phyloP scores from a whole-genome alignment of 805 yeast species.

The Diddensiella caesifluorescens region DNA sequence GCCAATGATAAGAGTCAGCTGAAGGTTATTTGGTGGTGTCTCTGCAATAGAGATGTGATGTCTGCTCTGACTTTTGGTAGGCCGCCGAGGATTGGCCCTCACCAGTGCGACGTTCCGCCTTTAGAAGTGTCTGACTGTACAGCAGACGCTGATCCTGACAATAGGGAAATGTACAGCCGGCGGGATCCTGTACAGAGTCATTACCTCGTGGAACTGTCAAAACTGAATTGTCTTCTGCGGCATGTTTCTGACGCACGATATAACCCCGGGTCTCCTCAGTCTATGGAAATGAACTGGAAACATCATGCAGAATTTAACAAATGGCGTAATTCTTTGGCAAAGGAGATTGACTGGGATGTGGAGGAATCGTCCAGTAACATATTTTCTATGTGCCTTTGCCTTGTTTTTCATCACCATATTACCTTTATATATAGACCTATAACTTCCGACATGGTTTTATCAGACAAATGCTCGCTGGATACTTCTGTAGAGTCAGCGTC shows the following conservation, averaged over 20 bases:
- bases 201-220: conserved; percentile 11
- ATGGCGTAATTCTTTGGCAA: conserved; percentile 11
- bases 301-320: conserved; percentile 1
- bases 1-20: conserved; percentile 11
- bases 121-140: conserved; percentile 11
- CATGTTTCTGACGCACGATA: conserved; percentile 9
- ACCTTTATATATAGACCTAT: conserved; percentile 13
- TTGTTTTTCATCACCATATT: conserved; percentile 13
- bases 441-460: conserved; percentile 7
- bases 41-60: conserved; percentile 14
- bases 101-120: conserved; percentile 14
- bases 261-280: conserved; percentile 4
- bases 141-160: conserved; percentile 7
- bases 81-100: conserved; percentile 11
- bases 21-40: conserved; percentile 13
- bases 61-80: conserved; percentile 15
- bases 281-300: not conserved
- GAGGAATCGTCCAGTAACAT: not conserved
- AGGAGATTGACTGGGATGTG: conserved; percentile 11
- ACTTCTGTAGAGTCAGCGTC: conserved; percentile 12
- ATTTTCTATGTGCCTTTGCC: conserved; percentile 6
- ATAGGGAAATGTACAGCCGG: conserved; percentile 8
- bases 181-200: conserved; percentile 2
- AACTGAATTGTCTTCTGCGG: conserved; percentile 7
- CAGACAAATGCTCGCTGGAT: conserved; percentile 11